phyloP scores from a whole-genome alignment of 306 rosid genomes.

The Pachyrhizus erosus region DNA sequence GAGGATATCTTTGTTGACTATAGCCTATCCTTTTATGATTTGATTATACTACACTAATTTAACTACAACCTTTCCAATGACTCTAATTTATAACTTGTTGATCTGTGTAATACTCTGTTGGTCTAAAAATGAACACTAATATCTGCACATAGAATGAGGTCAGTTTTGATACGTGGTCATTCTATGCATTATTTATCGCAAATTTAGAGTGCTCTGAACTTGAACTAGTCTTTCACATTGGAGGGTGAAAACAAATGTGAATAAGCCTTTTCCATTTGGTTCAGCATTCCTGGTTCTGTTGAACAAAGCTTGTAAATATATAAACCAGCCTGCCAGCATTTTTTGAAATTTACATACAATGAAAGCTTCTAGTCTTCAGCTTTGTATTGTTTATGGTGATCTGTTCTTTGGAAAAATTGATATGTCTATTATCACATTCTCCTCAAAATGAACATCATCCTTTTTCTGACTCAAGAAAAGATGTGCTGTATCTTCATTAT shows the following conservation, averaged over 20 bases:
- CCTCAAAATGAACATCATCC: constrained; percentile 2
- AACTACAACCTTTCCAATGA: not conserved
- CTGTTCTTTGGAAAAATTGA: constrained; percentile 22
- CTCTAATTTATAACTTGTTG: not conserved
- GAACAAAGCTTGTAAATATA: constrained; percentile 11
- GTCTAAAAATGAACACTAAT: constrained; percentile 1
- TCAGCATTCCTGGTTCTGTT: constrained; percentile 3
- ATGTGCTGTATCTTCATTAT: not conserved
- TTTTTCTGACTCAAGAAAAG: constrained; percentile 9
- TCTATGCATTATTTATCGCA: not conserved
- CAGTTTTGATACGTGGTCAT: not conserved
- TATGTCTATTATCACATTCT: constrained; percentile 11
- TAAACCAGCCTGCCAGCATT: not conserved
- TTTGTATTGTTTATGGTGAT: constrained; percentile 29
- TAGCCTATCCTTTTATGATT: constrained; percentile 8
- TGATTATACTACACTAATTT: constrained; percentile 11
- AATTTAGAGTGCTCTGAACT: constrained; percentile 10
- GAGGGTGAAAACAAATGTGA: constrained; percentile 25
- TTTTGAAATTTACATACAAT: constrained; percentile 24
- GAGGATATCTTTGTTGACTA: constrained; percentile 14
- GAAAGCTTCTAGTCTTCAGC: constrained; percentile 13
- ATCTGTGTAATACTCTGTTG: constrained; percentile 12
- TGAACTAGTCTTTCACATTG: constrained; percentile 21
- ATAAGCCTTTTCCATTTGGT: constrained; percentile 37
- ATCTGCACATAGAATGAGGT: not conserved